phyloP scores from a whole-genome alignment of 441 rosid genomes.

The Populus hybrid region DNA sequence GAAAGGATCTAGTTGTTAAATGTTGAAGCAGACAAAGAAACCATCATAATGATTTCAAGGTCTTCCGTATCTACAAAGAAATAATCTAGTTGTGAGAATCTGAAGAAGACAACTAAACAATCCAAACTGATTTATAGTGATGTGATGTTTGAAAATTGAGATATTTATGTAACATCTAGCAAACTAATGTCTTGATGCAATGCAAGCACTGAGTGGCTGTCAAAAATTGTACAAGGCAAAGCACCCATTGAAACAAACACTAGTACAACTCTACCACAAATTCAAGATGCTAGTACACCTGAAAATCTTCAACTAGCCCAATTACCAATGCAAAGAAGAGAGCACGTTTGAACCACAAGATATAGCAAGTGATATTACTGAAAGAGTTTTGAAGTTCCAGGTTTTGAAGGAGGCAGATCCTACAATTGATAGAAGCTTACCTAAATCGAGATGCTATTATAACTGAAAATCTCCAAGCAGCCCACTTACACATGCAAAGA shows the following conservation, averaged over 20 bases:
- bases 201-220: not conserved
- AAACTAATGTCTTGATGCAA: not conserved
- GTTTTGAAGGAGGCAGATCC: not conserved
- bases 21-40: not conserved
- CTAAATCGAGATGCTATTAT: not conserved
- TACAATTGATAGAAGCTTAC: not conserved
- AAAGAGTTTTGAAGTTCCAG: not conserved
- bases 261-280: not conserved
- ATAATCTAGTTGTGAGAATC: not conserved
- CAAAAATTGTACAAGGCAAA: not conserved
- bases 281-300: not conserved
- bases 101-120: not conserved
- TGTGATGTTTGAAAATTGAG: not conserved
- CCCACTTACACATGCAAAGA: not conserved
- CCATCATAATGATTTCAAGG: constrained; percentile 34
- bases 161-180: not conserved
- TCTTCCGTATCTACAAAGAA: constrained; percentile 66
- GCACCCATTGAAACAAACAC: not conserved
- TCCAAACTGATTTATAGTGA: not conserved
- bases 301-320: not conserved
- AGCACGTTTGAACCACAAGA: not conserved
- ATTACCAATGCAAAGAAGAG: not conserved
- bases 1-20: not conserved
- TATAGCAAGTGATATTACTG: not conserved
- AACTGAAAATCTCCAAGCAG: not conserved